A percentile compares a stretch with the other conserved stretches of the same genome.
Evolutionary conservation across 768 basidiomycete species (phyloP).

Genomic region (Lepiota venenata): DNA sequence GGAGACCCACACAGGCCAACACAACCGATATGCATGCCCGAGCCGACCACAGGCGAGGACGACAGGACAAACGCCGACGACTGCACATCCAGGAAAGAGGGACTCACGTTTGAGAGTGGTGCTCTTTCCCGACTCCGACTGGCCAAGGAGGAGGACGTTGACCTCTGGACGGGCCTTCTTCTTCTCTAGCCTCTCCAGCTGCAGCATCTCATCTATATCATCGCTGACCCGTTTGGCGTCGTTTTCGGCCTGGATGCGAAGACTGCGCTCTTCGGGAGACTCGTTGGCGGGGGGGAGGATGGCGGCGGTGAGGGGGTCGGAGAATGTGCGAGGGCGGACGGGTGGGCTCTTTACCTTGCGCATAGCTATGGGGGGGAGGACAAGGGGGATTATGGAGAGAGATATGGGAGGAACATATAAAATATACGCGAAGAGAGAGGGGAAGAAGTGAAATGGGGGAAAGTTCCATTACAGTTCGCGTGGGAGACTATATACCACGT

Average conservation of each 20-base stretch:
- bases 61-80: conserved; percentile 7
- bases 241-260: conserved; percentile 59
- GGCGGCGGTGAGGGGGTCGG: conserved; percentile 68
- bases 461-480: not conserved
- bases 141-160: conserved; percentile 77
- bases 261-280: conserved; percentile 61
- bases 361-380: conserved; percentile 31
- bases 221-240: conserved; percentile 76
- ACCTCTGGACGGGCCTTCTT: conserved; percentile 62
- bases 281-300: conserved; percentile 73
- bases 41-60: conserved; percentile 2
- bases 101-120: conserved; percentile 86
- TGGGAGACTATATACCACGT: conserved; percentile 7
- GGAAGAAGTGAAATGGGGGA: not conserved
- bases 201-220: conserved; percentile 76
- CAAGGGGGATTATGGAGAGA: conserved; percentile 18
- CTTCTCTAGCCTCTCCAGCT: conserved; percentile 56
- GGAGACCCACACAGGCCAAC: conserved; percentile 10
- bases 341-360: conserved; percentile 32
- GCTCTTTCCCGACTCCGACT: conserved; percentile 89
- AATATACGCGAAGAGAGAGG: conserved; percentile 2
- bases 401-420: conserved; percentile 13
- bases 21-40: not conserved
- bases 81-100: conserved; percentile 2
- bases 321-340: conserved; percentile 38